Conservation (phyloP, 1,284 basidiomycete genomes). For the Fereydounia khargensis region DNA sequence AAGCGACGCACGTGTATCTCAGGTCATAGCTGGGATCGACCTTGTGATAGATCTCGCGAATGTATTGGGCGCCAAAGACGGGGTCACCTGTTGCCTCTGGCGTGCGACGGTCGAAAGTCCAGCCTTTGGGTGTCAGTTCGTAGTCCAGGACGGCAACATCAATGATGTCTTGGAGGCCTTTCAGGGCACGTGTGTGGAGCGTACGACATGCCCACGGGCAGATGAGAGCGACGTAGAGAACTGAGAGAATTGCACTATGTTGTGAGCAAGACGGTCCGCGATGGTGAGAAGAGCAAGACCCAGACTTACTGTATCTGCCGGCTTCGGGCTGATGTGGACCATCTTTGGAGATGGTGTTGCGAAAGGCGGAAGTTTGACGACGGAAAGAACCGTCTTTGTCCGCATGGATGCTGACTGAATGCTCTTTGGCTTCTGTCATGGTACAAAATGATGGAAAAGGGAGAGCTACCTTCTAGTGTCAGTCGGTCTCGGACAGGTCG, state of each 20-base stretch:
- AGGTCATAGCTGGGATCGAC: slow-evolving; percentile 63
- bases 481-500: too few relatives aligned
- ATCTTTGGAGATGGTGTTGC: slow-evolving; percentile 65
- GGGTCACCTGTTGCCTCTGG: slow-evolving; percentile 21
- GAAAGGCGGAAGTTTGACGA: slow-evolving; percentile 70
- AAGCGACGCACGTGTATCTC: slow-evolving; percentile 38
- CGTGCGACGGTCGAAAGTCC: slow-evolving; percentile 67
- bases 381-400: slow-evolving; percentile 75
- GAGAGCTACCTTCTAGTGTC: too few relatives aligned
- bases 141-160: slow-evolving; percentile 68
- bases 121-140: slow-evolving; percentile 76
- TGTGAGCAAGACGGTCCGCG: too few relatives aligned
- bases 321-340: slow-evolving; percentile 77
- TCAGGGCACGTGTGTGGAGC: slow-evolving; percentile 80
- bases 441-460: neutral
- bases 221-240: slow-evolving; percentile 24
- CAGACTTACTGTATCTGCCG: slow-evolving; percentile 66
- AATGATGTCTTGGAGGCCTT: slow-evolving; percentile 76
- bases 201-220: slow-evolving; percentile 84
- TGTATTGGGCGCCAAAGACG: slow-evolving; percentile 56
- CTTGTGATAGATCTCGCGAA: slow-evolving; percentile 67
- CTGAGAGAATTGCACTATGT: too few relatives aligned
- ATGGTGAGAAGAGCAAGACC: too few relatives aligned
- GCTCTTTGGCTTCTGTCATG: slow-evolving; percentile 13
- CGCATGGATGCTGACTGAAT: slow-evolving; percentile 20